Conservation (phyloP, 495 filamentous ascomycete species). For the Daldinia bambusicola region DNA sequence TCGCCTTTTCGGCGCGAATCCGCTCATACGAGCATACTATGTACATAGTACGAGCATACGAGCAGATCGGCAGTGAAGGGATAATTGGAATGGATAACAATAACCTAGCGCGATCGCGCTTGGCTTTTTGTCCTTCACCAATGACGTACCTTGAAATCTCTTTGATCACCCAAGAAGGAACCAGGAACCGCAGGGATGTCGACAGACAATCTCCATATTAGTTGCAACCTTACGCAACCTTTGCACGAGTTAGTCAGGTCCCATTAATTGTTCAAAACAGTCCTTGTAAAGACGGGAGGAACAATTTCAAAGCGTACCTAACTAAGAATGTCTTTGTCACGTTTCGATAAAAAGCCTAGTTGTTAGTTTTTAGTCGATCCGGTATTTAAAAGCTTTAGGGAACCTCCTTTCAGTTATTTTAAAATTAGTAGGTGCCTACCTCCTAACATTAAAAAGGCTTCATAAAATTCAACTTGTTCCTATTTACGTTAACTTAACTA, state of each 20-base stretch:
- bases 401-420: constrained; percentile 3
- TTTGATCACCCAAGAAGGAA: constrained; percentile 34
- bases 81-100: constrained; percentile 24
- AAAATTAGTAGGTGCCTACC: background rate
- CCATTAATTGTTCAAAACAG: constrained; percentile 12
- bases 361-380: constrained; percentile 8
- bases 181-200: constrained; percentile 36
- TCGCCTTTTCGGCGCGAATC: constrained; percentile 29
- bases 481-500: background rate
- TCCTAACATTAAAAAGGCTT: background rate
- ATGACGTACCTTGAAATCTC: constrained; percentile 28
- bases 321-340: constrained; percentile 33
- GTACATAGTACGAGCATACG: constrained; percentile 12
- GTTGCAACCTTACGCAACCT: constrained; percentile 34
- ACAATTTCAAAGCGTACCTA: constrained; percentile 27
- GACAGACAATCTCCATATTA: constrained; percentile 41
- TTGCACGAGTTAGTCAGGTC: constrained; percentile 23
- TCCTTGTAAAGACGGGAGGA: constrained; percentile 31
- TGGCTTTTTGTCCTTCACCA: constrained; percentile 35
- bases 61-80: constrained; percentile 31
- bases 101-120: constrained; percentile 40
- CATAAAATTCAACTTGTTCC: constrained; percentile 12
- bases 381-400: constrained; percentile 21
- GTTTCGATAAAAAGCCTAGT: constrained; percentile 16
- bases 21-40: constrained; percentile 2